phyloP scores from a whole-genome alignment of 2,329 filamentous ascomycete genomes.

The Colletotrichum kahawae region DNA sequence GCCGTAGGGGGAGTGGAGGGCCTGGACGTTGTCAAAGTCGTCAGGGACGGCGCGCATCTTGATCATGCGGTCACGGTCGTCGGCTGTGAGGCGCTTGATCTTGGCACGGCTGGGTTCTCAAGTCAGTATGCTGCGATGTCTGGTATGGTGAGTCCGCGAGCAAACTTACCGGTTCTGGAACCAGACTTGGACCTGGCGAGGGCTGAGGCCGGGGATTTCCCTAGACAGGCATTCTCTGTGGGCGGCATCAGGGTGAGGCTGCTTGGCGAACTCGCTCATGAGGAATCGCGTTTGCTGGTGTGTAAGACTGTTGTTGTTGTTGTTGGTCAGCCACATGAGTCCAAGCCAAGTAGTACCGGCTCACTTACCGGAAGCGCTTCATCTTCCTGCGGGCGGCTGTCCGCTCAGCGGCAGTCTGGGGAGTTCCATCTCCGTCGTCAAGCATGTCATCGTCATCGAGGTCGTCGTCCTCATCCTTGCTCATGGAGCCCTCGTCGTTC shows the following conservation, averaged over 20 bases:
- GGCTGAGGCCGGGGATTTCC: slow-evolving; percentile 90
- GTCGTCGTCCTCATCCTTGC: slow-evolving; percentile 57
- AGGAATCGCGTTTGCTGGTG: slow-evolving; percentile 97
- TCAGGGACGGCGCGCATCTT: slow-evolving; percentile 75
- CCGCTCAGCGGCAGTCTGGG: slow-evolving; percentile 61
- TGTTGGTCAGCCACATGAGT: not conserved
- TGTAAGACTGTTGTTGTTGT: slow-evolving; percentile 67
- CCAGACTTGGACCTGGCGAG: slow-evolving; percentile 96
- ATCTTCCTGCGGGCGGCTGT: slow-evolving; percentile 66
- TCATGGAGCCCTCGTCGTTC: slow-evolving; percentile 36
- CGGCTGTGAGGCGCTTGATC: slow-evolving; percentile 73
- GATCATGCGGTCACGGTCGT: slow-evolving; percentile 74
- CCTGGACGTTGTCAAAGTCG: slow-evolving; percentile 73
- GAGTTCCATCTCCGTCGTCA: slow-evolving; percentile 52
- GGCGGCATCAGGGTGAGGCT: slow-evolving; percentile 91
- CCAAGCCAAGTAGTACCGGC: not conserved
- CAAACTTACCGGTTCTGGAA: slow-evolving; percentile 88
- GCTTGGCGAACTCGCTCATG: slow-evolving; percentile 96
- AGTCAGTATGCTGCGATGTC: slow-evolving; percentile 17
- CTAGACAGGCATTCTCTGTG: slow-evolving; percentile 85
- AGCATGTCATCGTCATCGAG: slow-evolving; percentile 64
- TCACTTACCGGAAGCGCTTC: slow-evolving; percentile 78
- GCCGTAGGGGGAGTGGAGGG: slow-evolving; percentile 70
- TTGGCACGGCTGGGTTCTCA: slow-evolving; percentile 62
- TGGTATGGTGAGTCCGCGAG: not conserved